Conservation (phyloP, 2,329 filamentous ascomycete species). For the Talaromyces sp. region DNA sequence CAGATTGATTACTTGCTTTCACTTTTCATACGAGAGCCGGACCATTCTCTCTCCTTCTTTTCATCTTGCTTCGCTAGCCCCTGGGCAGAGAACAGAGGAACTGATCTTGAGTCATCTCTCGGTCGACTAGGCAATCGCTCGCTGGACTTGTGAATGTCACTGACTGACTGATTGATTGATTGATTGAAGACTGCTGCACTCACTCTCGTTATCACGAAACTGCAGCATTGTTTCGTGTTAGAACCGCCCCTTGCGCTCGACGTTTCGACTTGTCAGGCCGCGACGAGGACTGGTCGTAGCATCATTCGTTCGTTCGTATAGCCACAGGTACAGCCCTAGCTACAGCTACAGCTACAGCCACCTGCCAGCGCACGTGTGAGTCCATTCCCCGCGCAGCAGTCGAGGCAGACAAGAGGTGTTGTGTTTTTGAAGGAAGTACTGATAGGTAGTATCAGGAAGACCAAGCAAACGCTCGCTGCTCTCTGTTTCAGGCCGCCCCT, state of each 20-base stretch:
- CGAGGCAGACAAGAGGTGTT: neutral
- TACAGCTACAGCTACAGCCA: neutral
- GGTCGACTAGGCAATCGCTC: conserved; percentile 16
- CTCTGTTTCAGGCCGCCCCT: conserved; percentile 18
- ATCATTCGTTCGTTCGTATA: neutral
- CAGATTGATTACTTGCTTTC: conserved; percentile 19
- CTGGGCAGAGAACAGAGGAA: conserved; percentile 7
- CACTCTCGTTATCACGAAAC: neutral
- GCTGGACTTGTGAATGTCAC: conserved; percentile 21
- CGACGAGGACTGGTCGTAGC: neutral
- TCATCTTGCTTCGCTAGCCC: conserved; percentile 6
- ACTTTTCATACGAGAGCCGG: conserved; percentile 24
- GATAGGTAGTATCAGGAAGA: neutral
- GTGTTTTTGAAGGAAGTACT: neutral
- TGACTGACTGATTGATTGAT: neutral
- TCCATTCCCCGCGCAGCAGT: neutral
- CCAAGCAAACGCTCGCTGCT: neutral
- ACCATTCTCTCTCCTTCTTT: conserved; percentile 21
- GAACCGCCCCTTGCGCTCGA: neutral
- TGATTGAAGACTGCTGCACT: neutral
- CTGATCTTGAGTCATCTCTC: conserved; percentile 4
- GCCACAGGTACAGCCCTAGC: no score
- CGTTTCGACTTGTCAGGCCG: neutral
- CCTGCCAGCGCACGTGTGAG: neutral
- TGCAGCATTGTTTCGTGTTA: neutral